Percentiles rank a stretch among this genome's conserved stretches.
phyloP scores from a whole-genome alignment of 352 stramenopile species.

The Pythium folliculosum region DNA sequence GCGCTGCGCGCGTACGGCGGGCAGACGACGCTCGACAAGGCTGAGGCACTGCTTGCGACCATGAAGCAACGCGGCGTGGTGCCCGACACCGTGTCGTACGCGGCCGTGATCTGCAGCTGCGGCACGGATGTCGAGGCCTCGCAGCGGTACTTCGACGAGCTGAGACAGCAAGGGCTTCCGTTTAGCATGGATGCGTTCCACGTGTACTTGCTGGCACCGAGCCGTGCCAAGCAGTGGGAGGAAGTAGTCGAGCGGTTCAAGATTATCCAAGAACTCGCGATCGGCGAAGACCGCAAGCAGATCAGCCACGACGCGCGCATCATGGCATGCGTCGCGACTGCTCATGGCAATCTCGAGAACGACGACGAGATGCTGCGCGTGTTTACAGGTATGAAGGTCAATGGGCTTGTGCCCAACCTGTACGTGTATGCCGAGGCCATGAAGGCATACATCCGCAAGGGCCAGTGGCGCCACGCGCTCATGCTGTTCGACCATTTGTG shows the following conservation, averaged over 20 bases:
- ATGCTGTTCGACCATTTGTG: conserved; percentile 77
- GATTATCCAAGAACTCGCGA: conserved; percentile 12
- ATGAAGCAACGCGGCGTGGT: conserved; percentile 45
- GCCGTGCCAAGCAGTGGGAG: conserved; percentile 44
- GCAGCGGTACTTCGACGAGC: conserved; percentile 47
- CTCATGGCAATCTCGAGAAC: conserved; percentile 43
- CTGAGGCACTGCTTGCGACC: conserved; percentile 37
- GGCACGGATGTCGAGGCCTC: conserved; percentile 44
- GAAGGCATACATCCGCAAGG: conserved; percentile 63
- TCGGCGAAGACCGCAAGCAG: conserved; percentile 19
- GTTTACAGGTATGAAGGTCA: conserved; percentile 76
- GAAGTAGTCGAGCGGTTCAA: conserved; percentile 43
- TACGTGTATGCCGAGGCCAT: conserved; percentile 75
- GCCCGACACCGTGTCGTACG: conserved; percentile 58
- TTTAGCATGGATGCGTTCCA: conserved; percentile 34
- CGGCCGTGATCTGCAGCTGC: conserved; percentile 54
- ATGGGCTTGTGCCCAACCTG: conserved; percentile 61
- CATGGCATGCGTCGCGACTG: conserved; percentile 62
- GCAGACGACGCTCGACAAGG: conserved; percentile 39
- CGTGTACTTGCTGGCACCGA: conserved; percentile 35
- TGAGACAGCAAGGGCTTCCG: conserved; percentile 27
- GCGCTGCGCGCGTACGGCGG: conserved; percentile 59
- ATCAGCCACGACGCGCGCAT: conserved; percentile 57
- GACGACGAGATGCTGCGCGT: conserved; percentile 59
- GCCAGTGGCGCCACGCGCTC: conserved; percentile 67